Conservation (phyloP, 2,329 filamentous ascomycete species). For the Seiridium cupressi region DNA sequence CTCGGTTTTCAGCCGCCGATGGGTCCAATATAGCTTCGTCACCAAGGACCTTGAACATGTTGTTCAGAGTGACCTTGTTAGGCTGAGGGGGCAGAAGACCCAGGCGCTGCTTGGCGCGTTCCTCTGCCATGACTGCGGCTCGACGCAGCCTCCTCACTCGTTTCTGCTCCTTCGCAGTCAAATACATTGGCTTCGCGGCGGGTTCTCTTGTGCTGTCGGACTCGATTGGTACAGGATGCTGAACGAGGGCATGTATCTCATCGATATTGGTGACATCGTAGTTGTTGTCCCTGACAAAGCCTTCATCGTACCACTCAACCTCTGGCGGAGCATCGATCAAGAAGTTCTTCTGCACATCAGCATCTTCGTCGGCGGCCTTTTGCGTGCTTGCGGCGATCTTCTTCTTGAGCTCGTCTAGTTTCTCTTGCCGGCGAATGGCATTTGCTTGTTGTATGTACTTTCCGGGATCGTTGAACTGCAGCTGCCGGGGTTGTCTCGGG, state of each 20-base stretch:
- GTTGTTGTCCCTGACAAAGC: conserved; percentile 69
- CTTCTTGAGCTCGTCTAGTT: conserved; percentile 92
- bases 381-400: conserved; percentile 83
- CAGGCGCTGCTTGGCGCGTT: conserved; percentile 91
- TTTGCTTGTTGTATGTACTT: conserved; percentile 97
- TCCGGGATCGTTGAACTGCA: conserved; percentile 91
- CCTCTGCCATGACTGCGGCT: conserved; percentile 91
- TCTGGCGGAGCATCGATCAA: conserved; percentile 79
- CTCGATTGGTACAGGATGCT: conserved; percentile 88
- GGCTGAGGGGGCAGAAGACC: conserved; percentile 87
- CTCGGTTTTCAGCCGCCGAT: conserved; percentile 91
- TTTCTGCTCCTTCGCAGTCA: conserved; percentile 87
- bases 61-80: conserved; percentile 95
- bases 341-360: conserved; percentile 87
- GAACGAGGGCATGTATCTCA: conserved; percentile 80
- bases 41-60: conserved; percentile 94
- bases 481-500: conserved; percentile 67
- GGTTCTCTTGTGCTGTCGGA: conserved; percentile 77
- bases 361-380: conserved; percentile 88
- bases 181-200: conserved; percentile 82
- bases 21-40: conserved; percentile 92
- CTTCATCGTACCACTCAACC: conserved; percentile 98
- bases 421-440: conserved; percentile 81
- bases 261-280: conserved; percentile 78
- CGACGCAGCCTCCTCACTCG: conserved; percentile 87